Evolutionary conservation across 2,329 filamentous ascomycete species (phyloP), one percentile per base, ranked within the genome.

Genomic region (Colletotrichum tanaceti): DNA sequence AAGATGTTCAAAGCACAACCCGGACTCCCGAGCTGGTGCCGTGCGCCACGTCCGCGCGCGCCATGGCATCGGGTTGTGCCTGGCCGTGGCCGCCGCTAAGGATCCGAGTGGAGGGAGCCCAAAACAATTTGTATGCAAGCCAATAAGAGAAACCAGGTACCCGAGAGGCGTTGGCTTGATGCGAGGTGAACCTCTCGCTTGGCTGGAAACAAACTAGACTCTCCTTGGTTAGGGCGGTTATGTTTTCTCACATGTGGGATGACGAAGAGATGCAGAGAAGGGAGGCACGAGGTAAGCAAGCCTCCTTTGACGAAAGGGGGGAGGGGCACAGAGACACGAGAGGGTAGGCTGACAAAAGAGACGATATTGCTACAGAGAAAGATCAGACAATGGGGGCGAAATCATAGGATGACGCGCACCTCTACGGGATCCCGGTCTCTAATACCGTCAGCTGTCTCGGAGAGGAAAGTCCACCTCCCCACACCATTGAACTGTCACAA

Each of bases 391-490:
- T 22, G 49, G 24, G 44, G 44, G 57, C 49, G 18, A n/a, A 13
- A 24, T 59, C 24, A 53, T 61, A n/a, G 43, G 55, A 65, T 57
- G 65, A 68, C 62, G 62, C 61, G 49, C 52, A 54, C 11, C 54
- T 55, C 59, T 24, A 38, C 38, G 49, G 1, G 28, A 5, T 46
- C 41, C 41, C 28, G 41, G 55, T 38, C 47, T 47, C 28, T 39
- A n/a, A n/a, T n/a, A 55, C 43, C 47, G 52, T 20, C 20, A 5
- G 11, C 41, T 38, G 47, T 55, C 20, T 65, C 62, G 41, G 32
- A 9, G 3, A 4, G 7, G 39, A 20, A 53, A 54, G 47, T 55
- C 41, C 50, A 59, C 49, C 28, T 54, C 9, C 60, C 35, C 20
- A 39, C 32, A 44, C n/a, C 22, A 7, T 5, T 14, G 1, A 5